Evolutionary conservation across 2,329 filamentous ascomycete species (phyloP), one percentile per base, ranked within the genome.

Genomic region (Bipolaris cookei): DNA sequence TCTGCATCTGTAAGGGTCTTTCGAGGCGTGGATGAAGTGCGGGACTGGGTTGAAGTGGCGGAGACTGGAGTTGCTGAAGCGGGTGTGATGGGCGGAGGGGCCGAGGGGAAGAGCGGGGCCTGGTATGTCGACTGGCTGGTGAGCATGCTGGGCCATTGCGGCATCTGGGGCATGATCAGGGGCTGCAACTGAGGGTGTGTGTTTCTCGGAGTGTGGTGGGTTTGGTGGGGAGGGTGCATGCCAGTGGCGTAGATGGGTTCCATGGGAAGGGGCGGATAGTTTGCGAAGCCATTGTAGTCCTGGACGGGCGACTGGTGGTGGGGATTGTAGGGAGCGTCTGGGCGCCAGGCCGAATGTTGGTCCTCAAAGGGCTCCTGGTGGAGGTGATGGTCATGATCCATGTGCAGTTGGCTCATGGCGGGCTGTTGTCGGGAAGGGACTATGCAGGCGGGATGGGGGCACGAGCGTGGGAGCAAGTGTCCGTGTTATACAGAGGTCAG

Each of bases 1-100:
- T 98, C 93, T 56, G 91, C 89, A 71, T 97, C 91, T 6, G 92
- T 97, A 67, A 99, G 82, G 1, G 94, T 98, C 78, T 92, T 92
- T 66, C 92, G 84, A 3, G 91, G 90, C 45, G 89, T 90, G 45
- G 88, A 79, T 58, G 68, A 81, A 62, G 72, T 81, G 68, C 72
- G 72, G 18, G 75, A 76, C 25, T 71, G 69, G 10, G 75, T 77
- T 8, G 75, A 76, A 14, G 74, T 71, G 48, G 76, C 75, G 16
- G 76, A 77, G 37, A 77, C 74, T 47, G 76, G 76, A 23, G 75
- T 77, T 20, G 76, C 71, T 11, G 74, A 74, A 51, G 73, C 74
- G 16, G 75, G 73, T 16, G 73, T 75, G 41, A 76, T 71, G 35
- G 73, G 72, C 18, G 75, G 69, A 23, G 75, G 73, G 7, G 74